Evolutionary conservation across 2,329 filamentous ascomycete species (phyloP).

Genomic region (Penicillium capsulatum): DNA sequence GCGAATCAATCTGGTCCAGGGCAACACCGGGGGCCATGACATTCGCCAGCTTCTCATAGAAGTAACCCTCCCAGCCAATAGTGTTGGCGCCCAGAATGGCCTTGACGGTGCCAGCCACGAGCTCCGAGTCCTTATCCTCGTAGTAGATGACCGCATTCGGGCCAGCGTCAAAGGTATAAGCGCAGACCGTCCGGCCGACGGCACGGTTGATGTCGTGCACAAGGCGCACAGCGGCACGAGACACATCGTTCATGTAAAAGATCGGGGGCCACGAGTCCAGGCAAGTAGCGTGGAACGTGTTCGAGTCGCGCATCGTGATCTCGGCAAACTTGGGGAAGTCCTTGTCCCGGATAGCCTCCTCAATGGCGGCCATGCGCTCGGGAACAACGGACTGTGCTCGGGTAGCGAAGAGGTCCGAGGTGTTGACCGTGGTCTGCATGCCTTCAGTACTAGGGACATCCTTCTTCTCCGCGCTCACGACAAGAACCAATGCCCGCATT

Average conservation of each 20-base stretch:
- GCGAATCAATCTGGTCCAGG: conserved; percentile 56
- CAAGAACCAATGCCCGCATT: conserved; percentile 88
- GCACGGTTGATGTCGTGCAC: conserved; percentile 83
- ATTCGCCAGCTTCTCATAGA: conserved; percentile 52
- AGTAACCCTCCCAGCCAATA: conserved; percentile 54
- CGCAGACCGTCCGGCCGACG: conserved; percentile 74
- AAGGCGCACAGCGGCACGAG: conserved; percentile 76
- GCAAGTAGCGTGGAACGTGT: conserved; percentile 93
- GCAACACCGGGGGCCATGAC: conserved; percentile 48
- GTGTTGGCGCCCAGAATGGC: conserved; percentile 62
- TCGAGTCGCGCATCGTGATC: conserved; percentile 94
- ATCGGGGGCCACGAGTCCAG: conserved; percentile 95
- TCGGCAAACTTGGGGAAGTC: conserved; percentile 86
- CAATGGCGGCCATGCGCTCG: conserved; percentile 76
- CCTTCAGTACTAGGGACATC: conserved; percentile 86
- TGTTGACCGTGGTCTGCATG: conserved; percentile 95
- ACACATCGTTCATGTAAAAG: conserved; percentile 97
- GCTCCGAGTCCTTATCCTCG: conserved; percentile 68
- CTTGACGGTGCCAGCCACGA: conserved; percentile 76
- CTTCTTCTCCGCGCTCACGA: conserved; percentile 92
- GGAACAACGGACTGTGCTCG: conserved; percentile 75
- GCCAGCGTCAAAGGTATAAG: conserved; percentile 96
- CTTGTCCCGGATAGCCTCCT: conserved; percentile 68
- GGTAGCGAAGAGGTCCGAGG: conserved; percentile 78
- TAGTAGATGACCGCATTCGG: conserved; percentile 98